Evolutionary conservation across 768 basidiomycete species (phyloP), one percentile per base, ranked within the genome.

Genomic region (Baorangia bicolor): DNA sequence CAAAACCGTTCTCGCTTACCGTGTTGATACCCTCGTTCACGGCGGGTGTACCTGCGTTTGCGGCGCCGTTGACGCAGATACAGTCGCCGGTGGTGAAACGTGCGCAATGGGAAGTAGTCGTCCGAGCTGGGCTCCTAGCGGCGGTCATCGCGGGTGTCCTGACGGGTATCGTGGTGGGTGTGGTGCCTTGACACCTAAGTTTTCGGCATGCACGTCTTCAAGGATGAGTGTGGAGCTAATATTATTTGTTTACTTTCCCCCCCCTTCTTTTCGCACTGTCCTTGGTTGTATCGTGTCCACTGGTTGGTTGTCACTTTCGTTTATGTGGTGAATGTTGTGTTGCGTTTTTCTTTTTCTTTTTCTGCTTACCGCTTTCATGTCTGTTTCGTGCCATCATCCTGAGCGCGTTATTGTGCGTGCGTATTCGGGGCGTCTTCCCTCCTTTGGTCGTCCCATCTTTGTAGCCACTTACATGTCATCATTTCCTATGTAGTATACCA

Each of bases 61-160:
- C 83, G 20, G 73, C 81, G 21, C 87, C 88, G 31, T 72, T 92
- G 53, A 90, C 90, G 40, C 78, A 77, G 38, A 76, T 92, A 21
- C 76, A 88, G 47, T 88, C 81, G 56, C 85, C 88, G 16, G 77
- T 86, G 53, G 82, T 92, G 48, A 78, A 82, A 49, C 79, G 91
- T n/a, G 88, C 83, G 3, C 91, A 93, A 62, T 92, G 90, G 91
- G 89, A 92, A 70, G 86, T 92, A 28, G 87, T 92, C 30, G 74
- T 88, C 27, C 76, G 87, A 35, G 86, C 85, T 3, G 77, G 75
- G 41, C 28, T 74, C 0, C 60, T 84, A 11, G 82, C 82, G 0
- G 71, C 82, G 23, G 27, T 86, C 14, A 51, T 74, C 1, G 67
- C 73, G 18, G 57, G 67, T 3, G 61, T 51, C 13, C 34, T 81